Percentiles rank a stretch among this genome's conserved stretches.
Evolutionary conservation across 352 stramenopile genomes (phyloP).

Genomic region (Pythium guiyangense): DNA sequence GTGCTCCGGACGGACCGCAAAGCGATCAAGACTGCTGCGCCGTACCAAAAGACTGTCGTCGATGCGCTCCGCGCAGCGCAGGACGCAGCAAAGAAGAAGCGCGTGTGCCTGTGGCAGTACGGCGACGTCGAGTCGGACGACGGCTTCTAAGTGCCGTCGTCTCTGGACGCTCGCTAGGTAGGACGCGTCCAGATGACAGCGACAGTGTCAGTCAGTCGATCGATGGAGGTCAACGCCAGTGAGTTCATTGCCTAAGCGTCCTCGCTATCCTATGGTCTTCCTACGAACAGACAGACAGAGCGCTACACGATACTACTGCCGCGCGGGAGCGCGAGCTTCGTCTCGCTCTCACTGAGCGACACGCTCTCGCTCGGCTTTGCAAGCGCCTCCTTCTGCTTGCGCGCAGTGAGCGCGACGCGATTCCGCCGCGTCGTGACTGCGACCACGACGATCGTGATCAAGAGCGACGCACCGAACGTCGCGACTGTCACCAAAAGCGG

Average conservation of each 20-base stretch:
- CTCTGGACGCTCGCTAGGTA: too few species aligned
- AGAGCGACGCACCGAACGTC: background rate
- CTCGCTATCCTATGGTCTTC: too few species aligned
- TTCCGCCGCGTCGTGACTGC: background rate
- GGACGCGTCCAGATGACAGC: too few species aligned
- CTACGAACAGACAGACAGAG: too few species aligned
- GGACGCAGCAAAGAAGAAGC: slow-evolving; percentile 89
- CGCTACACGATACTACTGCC: background rate
- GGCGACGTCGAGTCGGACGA: slow-evolving; percentile 97
- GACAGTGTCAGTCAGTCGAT: too few species aligned
- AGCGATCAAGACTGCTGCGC: slow-evolving; percentile 47
- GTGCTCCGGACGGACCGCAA: slow-evolving; percentile 88
- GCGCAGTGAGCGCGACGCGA: background rate
- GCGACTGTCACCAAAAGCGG: background rate
- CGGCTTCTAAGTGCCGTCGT: slow-evolving; percentile 12
- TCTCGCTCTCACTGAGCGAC: background rate
- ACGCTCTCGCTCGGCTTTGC: background rate
- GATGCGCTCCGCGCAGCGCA: slow-evolving; percentile 90
- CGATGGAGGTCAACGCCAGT: too few species aligned
- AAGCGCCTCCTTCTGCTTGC: background rate
- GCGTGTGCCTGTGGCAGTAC: slow-evolving; percentile 94
- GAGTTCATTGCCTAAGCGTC: too few species aligned
- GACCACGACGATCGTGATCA: background rate
- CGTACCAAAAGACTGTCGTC: slow-evolving; percentile 79
- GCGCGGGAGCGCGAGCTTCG: background rate